Base-by-base conservation (phyloP, 768 basidiomycete species). In the Auricularia sp. region DNA sequence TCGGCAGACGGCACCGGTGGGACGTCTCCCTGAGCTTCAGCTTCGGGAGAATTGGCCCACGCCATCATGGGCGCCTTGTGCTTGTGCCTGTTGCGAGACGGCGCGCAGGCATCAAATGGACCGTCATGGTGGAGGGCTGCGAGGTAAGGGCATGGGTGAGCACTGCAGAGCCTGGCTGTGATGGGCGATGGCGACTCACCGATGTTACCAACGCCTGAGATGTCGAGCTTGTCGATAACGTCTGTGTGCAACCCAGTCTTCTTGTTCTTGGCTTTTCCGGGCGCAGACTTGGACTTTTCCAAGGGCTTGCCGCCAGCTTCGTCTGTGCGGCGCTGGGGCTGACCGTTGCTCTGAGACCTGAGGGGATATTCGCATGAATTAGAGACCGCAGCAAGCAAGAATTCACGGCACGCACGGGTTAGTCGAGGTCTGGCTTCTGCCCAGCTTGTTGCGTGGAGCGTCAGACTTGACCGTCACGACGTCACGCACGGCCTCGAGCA, bases 51-150 rank as follows among this genome's bases (percentile, higher is more conserved):
- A 68, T 68, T 66, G 74, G 64, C 79, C 90, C 90, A 94, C 34
- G 91, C 89, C 67, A 86, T 79, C 85, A 94, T 87, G 59, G 91
- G 91, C 10, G 92, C 91, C 71, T 85, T 87, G 71, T 81, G 84
- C 68, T 82, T 85, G 69, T 90, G 84, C 58, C 84, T 84, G 77
- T 94, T 94, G 71, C 92, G 88, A 59, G 91, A 93, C 1, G 91
- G 91, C 2, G 91, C 91, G 72, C 91, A 93, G 35, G 91, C 92
- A 72, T 94, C 91, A 73, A 93, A 94, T 12, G 91, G 92, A 36
- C 91, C 91, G 70, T 93, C 92, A 71, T 94, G 91, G 71, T 94
- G 91, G 76, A 93, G 90, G 85, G 90, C 91, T 93, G 68, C 36
- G 62, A 35, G 34, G 63, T 35, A 33, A 53, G 53, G 66, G 51